A percentile compares a stretch with the other conserved stretches of the same genome.
phyloP scores from a whole-genome alignment of 2,329 filamentous ascomycete genomes.

The Penicillium sp. region DNA sequence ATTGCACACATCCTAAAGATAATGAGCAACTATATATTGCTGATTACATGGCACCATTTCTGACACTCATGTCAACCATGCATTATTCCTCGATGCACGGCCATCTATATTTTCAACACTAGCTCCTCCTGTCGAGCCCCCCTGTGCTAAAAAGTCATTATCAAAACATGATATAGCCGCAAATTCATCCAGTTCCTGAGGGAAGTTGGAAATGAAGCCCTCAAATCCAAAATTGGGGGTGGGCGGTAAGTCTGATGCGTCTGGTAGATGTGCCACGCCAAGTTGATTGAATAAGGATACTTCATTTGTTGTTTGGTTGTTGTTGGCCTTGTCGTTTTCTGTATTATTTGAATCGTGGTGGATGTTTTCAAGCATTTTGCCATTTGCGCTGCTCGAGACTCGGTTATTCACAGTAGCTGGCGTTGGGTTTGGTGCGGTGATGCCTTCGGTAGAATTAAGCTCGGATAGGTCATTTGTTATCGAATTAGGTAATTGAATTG shows the following conservation, averaged over 20 bases:
- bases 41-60: no score
- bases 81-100: not conserved
- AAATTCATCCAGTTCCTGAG: constrained; percentile 38
- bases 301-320: not conserved
- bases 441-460: not conserved
- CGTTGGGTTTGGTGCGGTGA: constrained; percentile 13
- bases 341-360: not conserved
- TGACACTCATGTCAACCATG: constrained; percentile 1
- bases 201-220: constrained; percentile 39
- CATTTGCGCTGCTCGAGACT: not conserved
- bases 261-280: constrained; percentile 25
- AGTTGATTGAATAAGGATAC: constrained; percentile 3
- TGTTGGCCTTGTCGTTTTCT: not conserved
- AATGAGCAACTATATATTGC: not conserved
- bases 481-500: not conserved
- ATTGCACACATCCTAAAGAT: not conserved
- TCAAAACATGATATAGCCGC: constrained; percentile 40
- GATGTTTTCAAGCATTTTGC: not conserved
- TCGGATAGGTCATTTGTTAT: not conserved
- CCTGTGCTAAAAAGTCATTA: constrained; percentile 20
- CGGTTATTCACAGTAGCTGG: not conserved
- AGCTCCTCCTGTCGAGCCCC: not conserved
- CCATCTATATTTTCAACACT: not conserved
- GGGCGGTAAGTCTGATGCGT: not conserved
- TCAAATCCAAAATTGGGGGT: constrained; percentile 35